Evolutionary conservation across 345 rosid genomes (phyloP), one percentile per base, ranked within the genome.

Genomic region (Melaleuca alternifolia): DNA sequence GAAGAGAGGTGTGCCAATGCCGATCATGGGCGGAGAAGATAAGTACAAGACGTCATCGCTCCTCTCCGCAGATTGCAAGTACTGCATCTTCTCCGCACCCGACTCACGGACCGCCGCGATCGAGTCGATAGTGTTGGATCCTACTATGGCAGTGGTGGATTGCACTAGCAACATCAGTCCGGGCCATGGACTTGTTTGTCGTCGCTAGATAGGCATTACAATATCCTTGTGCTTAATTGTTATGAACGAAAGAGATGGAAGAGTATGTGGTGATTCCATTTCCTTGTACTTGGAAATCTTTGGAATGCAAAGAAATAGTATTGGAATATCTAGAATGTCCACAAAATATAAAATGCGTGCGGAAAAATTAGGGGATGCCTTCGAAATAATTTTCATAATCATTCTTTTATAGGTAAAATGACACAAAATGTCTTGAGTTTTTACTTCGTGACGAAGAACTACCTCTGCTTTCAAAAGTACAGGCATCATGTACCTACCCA

Each of bases 41-140:
- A 87, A 84, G 59, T 84, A 85, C 89, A 54, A 46, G 77, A 84
- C 89, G n/a, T 84, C 89, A 6, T 77, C 84, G 10, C 87, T 87
- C 21, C 54, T 87, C 84, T 76, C 84, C 2, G 37, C 89, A 21
- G 86, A 87, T 28, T 87, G 87, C 54, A 50, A 85, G 84, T 59
- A 33, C n/a, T 83, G 88, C 84, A 54, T 41, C 2, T 85, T 77
- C 57, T 79, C 87, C 0, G 0, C 3, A 11, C 84, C 84, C 1
- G 54, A 86, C 24, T 53, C 56, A 33, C 54, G 0, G 44, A 51
- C 10, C 0, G 8, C 18, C 0, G 6, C 5, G 10, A 14, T 1
- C 1, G 0, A 46, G 48, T 21, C 75, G 9, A 28, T 79, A 16
- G 37, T 37, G 44, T 28, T 79, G 54, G 87, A 79, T 24, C 87